Conservation (phyloP, 148 eudicot genomes). For the Pharnaceum exiguum region DNA sequence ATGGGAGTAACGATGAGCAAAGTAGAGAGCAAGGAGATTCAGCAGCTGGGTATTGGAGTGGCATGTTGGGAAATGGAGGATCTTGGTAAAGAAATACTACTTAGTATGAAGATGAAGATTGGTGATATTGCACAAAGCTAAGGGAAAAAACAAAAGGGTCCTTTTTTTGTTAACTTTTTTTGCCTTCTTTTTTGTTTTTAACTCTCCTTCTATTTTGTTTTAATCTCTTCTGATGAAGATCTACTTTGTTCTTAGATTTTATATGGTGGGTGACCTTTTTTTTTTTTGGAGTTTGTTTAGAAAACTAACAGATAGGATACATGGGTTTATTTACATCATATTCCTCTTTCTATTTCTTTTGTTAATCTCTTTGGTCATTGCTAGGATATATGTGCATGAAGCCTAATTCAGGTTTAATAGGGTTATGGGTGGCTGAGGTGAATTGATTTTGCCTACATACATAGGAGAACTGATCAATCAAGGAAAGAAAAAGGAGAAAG, state of each 20-base stretch:
- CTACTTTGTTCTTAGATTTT: background rate
- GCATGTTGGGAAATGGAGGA: slow-evolving; percentile 52
- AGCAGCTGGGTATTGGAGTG: slow-evolving; percentile 66
- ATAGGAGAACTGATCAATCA: background rate
- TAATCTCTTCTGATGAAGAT: background rate
- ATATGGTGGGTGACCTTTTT: slow-evolving; percentile 25
- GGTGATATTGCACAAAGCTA: slow-evolving; percentile 25
- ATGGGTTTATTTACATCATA: slow-evolving; percentile 4
- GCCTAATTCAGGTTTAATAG: slow-evolving; percentile 8
- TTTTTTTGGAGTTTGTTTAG: slow-evolving; percentile 35
- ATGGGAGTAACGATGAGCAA: slow-evolving; percentile 17
- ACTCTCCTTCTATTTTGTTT: background rate
- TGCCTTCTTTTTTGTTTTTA: background rate
- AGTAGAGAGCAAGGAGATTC: slow-evolving; percentile 52
- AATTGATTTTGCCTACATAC: background rate
- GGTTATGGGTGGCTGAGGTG: background rate
- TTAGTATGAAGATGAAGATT: no score
- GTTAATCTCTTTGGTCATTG: background rate
- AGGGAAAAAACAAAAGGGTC: background rate
- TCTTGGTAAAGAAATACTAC: slow-evolving; percentile 49
- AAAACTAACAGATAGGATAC: slow-evolving; percentile 44
- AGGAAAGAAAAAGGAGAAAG: background rate
- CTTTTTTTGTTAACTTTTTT: background rate
- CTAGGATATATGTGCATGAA: slow-evolving; percentile 1
- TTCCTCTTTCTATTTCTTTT: background rate